Percentiles rank a stretch among this genome's conserved stretches.
These are phyloP conservation scores for Zelopaecilomyces penicillatus DNA, from an alignment of 2,329 filamentous ascomycete species.

Conservation along the genomic window DNA sequence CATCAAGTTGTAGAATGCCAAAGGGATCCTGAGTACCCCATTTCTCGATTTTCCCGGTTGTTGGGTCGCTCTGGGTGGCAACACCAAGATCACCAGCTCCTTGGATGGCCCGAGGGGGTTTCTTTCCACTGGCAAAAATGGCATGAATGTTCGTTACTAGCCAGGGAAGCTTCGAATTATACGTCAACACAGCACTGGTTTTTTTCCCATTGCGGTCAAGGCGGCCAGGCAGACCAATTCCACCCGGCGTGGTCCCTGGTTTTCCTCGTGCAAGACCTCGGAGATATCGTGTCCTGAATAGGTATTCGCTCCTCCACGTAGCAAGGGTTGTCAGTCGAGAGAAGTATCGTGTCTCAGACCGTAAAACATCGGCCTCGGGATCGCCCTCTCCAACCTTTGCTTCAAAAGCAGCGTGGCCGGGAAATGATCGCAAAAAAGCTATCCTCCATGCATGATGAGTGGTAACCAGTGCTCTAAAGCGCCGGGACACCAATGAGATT, in stretches of 20 bases:
- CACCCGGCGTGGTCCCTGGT: slow-evolving; percentile 50
- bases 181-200: slow-evolving; percentile 68
- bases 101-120: slow-evolving; percentile 71
- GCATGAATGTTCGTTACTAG: slow-evolving; percentile 74
- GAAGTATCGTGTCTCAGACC: slow-evolving; percentile 71
- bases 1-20: slow-evolving; percentile 67
- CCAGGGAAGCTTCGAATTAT: slow-evolving; percentile 74
- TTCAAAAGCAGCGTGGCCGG: slow-evolving; percentile 49
- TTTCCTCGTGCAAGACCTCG: slow-evolving; percentile 77
- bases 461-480: slow-evolving; percentile 79
- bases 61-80: slow-evolving; percentile 76
- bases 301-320: slow-evolving; percentile 96
- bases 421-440: slow-evolving; percentile 86
- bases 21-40: slow-evolving; percentile 76
- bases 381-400: slow-evolving; percentile 25
- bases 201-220: slow-evolving; percentile 50
- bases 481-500: slow-evolving; percentile 77
- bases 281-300: slow-evolving; percentile 75
- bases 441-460: slow-evolving; percentile 90
- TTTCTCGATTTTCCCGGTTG: slow-evolving; percentile 62
- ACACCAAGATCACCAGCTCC: slow-evolving; percentile 71
- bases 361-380: slow-evolving; percentile 45
- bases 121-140: slow-evolving; percentile 64
- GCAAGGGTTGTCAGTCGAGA: slow-evolving; percentile 71
- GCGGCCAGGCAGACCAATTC: slow-evolving; percentile 43